Percentiles rank a stretch among this genome's conserved stretches.
Conservation (phyloP, 306 rosid genomes). For the Citrullus colocynthis region DNA sequence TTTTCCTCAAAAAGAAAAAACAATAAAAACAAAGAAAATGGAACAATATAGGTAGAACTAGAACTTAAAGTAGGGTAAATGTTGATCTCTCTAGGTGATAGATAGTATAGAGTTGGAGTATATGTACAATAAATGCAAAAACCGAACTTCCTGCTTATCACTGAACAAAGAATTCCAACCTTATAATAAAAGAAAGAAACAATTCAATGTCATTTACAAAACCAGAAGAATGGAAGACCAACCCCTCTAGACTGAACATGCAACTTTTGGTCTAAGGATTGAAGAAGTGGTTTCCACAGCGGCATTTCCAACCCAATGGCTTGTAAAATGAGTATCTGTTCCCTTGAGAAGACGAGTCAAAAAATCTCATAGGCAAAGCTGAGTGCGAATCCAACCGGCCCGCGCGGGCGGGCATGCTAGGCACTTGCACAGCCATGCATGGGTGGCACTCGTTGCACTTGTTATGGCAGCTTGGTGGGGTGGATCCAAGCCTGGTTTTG, state of each 20-base stretch:
- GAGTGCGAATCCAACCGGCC: conserved; percentile 19
- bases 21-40: not conserved
- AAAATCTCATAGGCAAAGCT: conserved; percentile 15
- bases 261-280: conserved; percentile 38
- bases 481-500: conserved; percentile 74
- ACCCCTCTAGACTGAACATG: not conserved
- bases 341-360: conserved; percentile 29
- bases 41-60: not conserved
- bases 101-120: not conserved
- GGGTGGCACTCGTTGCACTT: conserved; percentile 87
- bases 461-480: conserved; percentile 95
- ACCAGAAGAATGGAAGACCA: not conserved
- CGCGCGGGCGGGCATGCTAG: conserved; percentile 33
- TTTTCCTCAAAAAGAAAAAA: not conserved
- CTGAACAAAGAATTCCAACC: not conserved
- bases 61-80: not conserved
- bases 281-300: conserved; percentile 61
- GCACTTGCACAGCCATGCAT: conserved; percentile 91
- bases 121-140: conserved; percentile 8
- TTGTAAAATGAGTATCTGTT: conserved; percentile 85
- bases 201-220: not conserved
- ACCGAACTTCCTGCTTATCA: not conserved
- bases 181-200: not conserved
- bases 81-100: not conserved
- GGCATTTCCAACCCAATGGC: conserved; percentile 96